Base-by-base conservation (phyloP, 306 rosid species). In the Lathyrus tuberosus region DNA sequence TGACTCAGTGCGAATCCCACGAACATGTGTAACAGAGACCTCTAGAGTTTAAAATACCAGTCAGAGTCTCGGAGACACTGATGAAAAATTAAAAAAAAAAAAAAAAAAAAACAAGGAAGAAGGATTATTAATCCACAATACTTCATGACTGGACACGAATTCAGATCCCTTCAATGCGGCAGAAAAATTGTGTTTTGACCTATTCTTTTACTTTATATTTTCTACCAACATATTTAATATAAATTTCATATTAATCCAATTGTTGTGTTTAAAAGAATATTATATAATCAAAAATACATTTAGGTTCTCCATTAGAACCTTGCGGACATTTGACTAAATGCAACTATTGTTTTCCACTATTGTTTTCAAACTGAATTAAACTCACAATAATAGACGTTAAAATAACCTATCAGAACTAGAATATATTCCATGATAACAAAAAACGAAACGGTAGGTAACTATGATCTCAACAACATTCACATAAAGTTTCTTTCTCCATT, bases 401-500 rank as follows among this genome's bases (percentile, higher is more conserved):
- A 41, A 56, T 14, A 38, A 18, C 10, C 63, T 22, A 22, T 10
- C 16, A 13, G 14, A 20, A 37, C 40, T 35, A 8, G 57, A 52
- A 49, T 28, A 18, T 48, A 61, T 22, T 52, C 33, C 62, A 43
- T 59, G 40, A 56, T 65, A 48, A 65, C 65, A 65, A 15, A 56
- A 56, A 52, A 60, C 35, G 10, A 67, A 43, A 24, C 7, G 44
- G 58, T 64, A 37, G 43, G 54, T 9, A 20, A 65, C 20, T 57
- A 31, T 13, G 56, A 75, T 69, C 76, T 71, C 70, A 61, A 71
- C 56, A 70, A 62, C 72, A 43, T 70, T 60, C 24, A 56, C 66
- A 62, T 64, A 71, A 46, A 37, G 41, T 65, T 42, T 70, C 71
- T 59, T 78, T 54, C 70, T 26, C 62, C 41, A 41, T 54, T 71